These are phyloP conservation scores for Trichomonascaceae sp. DNA, from an alignment of 1,139 yeast species.

Conservation along the genomic window DNA sequence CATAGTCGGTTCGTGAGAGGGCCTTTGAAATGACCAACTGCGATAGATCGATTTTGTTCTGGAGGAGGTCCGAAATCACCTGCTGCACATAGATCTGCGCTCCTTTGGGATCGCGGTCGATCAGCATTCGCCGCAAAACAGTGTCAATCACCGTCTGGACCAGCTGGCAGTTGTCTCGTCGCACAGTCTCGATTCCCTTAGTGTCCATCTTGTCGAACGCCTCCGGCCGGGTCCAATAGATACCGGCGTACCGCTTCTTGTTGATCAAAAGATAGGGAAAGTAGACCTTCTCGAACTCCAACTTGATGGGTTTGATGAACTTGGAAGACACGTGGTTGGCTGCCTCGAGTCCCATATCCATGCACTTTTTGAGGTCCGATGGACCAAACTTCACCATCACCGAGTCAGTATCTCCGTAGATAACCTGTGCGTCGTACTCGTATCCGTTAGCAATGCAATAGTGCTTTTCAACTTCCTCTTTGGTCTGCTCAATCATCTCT, in stretches of 20 bases:
- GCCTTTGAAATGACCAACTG: constrained; percentile 92
- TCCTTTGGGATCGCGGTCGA: constrained; percentile 77
- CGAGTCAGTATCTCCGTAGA: constrained; percentile 98
- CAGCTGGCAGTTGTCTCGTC: constrained; percentile 92
- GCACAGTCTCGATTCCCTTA: constrained; percentile 94
- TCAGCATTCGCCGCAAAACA: constrained; percentile 71
- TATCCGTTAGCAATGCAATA: constrained; percentile 74
- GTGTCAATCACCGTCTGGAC: constrained; percentile 93
- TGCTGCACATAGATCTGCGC: constrained; percentile 79
- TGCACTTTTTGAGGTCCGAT: constrained; percentile 66
- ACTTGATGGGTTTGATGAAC: constrained; percentile 76
- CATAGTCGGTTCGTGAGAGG: constrained; percentile 76
- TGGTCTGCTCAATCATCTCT: constrained; percentile 90
- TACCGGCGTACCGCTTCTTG: constrained; percentile 94
- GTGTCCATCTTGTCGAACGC: constrained; percentile 96
- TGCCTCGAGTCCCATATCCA: constrained; percentile 89
- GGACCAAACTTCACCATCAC: constrained; percentile 97
- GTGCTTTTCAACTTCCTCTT: constrained; percentile 66
- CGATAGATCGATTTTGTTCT: constrained; percentile 84
- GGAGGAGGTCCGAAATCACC: constrained; percentile 81
- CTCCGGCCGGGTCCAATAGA: constrained; percentile 86
- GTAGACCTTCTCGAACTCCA: constrained; percentile 94
- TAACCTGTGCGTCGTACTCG: constrained; percentile 72
- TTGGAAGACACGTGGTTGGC: constrained; percentile 72
- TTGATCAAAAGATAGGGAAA: constrained; percentile 88